Evolutionary conservation across 257 asterid species (phyloP).

Genomic region (Eucommia ulmoides): DNA sequence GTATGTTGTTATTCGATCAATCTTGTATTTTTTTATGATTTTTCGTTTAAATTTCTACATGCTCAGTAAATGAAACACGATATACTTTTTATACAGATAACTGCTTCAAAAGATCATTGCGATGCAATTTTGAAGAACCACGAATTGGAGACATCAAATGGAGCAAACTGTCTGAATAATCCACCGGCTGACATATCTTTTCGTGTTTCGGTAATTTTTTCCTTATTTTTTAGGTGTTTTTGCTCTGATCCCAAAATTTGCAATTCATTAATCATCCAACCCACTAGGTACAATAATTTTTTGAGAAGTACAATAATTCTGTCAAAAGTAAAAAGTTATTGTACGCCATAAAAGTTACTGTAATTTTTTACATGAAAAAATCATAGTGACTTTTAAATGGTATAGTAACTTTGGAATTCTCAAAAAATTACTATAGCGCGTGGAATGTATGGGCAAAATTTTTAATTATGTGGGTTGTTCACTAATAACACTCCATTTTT

Average conservation of each 20-base stretch:
- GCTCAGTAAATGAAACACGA: slow-evolving; percentile 6
- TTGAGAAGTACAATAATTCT: too few species aligned
- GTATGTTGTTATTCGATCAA: slow-evolving; percentile 27
- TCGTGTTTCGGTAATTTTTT: slow-evolving; percentile 46
- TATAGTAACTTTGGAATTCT: too few species aligned
- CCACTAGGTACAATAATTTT: too few species aligned
- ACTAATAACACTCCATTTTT: too few species aligned
- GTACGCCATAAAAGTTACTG: too few species aligned
- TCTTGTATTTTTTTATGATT: not conserved
- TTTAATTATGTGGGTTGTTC: too few species aligned
- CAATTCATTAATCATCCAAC: not conserved
- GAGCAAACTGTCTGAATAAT: slow-evolving; percentile 10
- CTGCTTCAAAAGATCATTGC: slow-evolving; percentile 37
- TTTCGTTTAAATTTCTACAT: slow-evolving; percentile 1
- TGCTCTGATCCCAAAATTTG: not conserved
- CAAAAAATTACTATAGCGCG: too few species aligned
- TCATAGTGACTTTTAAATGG: too few species aligned
- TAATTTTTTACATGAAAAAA: too few species aligned
- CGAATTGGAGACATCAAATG: slow-evolving; percentile 11
- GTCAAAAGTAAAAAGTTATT: too few species aligned
- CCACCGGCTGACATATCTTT: slow-evolving; percentile 31
- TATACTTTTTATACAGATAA: slow-evolving; percentile 20
- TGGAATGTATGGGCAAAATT: too few species aligned
- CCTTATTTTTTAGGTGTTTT: not conserved
- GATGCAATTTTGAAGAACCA: slow-evolving; percentile 26